phyloP scores from a whole-genome alignment of 2,329 filamentous ascomycete genomes.

The Bipolaris sorokiniana region DNA sequence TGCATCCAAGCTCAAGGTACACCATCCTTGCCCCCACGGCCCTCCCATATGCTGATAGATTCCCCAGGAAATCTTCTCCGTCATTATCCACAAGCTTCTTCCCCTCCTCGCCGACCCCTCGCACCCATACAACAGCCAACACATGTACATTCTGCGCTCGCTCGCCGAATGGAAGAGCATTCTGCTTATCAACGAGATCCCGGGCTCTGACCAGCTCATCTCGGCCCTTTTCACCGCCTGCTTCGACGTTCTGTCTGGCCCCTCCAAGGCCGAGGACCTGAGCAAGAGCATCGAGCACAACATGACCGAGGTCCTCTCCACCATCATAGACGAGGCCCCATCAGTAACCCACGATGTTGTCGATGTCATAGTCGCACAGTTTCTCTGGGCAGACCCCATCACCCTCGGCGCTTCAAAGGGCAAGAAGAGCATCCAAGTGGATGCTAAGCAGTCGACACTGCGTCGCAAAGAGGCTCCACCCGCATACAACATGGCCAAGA shows the following conservation, averaged over 20 bases:
- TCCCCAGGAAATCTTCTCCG: constrained; percentile 83
- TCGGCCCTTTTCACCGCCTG: constrained; percentile 77
- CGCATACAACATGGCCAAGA: constrained; percentile 96
- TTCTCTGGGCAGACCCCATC: constrained; percentile 81
- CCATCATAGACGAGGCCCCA: constrained; percentile 83
- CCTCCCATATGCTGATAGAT: constrained; percentile 14
- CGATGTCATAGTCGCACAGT: constrained; percentile 94
- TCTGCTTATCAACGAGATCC: constrained; percentile 85
- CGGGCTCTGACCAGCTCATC: constrained; percentile 79
- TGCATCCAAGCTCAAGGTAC: constrained; percentile 84
- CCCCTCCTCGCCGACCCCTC: constrained; percentile 84
- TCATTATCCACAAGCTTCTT: constrained; percentile 83
- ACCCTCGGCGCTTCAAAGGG: constrained; percentile 56
- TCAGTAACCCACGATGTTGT: constrained; percentile 81
- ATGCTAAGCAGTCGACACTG: constrained; percentile 81
- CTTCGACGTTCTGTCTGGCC: constrained; percentile 88
- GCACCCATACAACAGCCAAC: constrained; percentile 89
- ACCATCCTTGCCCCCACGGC: not conserved
- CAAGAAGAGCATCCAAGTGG: constrained; percentile 61
- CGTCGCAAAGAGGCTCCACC: constrained; percentile 86
- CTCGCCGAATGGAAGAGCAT: constrained; percentile 94
- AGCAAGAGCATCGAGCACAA: constrained; percentile 93
- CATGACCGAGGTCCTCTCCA: constrained; percentile 83
- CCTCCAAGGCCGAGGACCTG: constrained; percentile 79
- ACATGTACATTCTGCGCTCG: constrained; percentile 88